phyloP scores from a whole-genome alignment of 2,329 filamentous ascomycete genomes.

The Trichoderma aggressivum region DNA sequence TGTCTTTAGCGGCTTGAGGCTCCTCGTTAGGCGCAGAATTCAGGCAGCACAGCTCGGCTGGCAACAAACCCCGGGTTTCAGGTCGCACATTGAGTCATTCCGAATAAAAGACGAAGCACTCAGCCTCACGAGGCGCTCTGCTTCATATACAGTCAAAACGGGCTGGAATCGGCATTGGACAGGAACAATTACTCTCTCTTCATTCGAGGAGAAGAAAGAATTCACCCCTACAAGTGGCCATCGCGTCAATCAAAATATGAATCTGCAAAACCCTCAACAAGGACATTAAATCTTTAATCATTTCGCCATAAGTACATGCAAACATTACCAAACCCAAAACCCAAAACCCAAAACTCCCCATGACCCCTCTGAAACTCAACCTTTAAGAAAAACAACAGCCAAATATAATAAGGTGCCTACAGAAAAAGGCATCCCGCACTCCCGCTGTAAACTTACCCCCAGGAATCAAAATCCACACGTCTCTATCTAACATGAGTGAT shows the following conservation, averaged over 20 bases:
- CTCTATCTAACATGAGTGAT: slow-evolving; percentile 14
- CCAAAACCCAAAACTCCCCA: neutral
- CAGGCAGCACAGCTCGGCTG: neutral
- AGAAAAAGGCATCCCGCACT: neutral
- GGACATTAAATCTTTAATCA: neutral
- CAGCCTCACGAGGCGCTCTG: neutral
- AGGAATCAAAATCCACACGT: slow-evolving; percentile 1
- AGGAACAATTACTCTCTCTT: neutral
- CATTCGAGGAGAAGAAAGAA: neutral
- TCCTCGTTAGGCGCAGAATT: neutral
- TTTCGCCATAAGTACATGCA: neutral
- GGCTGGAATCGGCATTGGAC: neutral
- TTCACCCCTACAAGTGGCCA: neutral
- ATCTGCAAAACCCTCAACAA: neutral
- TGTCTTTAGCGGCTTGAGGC: neutral
- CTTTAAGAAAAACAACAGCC: neutral
- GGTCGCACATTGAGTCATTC: neutral
- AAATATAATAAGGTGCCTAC: neutral
- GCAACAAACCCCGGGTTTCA: neutral
- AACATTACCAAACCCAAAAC: neutral
- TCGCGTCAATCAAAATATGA: neutral
- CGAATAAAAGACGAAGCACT: neutral
- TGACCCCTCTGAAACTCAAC: neutral
- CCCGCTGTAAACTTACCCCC: neutral
- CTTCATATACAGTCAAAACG: neutral